phyloP scores from a whole-genome alignment of 2,329 filamentous ascomycete species.

The Pyrenophora graminea region DNA sequence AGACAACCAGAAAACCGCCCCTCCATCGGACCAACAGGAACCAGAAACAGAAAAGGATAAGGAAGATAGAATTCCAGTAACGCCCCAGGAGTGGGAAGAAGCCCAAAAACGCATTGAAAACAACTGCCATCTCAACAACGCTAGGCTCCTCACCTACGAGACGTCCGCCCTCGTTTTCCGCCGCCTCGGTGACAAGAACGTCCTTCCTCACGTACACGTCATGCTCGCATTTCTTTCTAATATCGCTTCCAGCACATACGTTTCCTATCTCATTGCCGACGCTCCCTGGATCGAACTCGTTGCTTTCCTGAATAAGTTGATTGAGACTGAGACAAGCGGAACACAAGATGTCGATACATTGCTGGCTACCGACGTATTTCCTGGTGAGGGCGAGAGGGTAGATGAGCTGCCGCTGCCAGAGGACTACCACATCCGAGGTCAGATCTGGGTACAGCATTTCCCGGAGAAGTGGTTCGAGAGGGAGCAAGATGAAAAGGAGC shows the following conservation, averaged over 20 bases:
- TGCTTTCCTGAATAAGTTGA: constrained; percentile 59
- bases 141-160: constrained; percentile 32
- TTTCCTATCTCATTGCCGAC: constrained; percentile 33
- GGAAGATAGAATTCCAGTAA: background rate
- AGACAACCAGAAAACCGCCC: too few species aligned
- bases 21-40: background rate
- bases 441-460: constrained; percentile 66
- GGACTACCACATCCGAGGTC: constrained; percentile 68
- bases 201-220: constrained; percentile 66
- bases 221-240: constrained; percentile 63
- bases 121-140: background rate
- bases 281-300: constrained; percentile 61
- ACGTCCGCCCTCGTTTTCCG: constrained; percentile 56
- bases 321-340: constrained; percentile 39
- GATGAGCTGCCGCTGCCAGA: constrained; percentile 65
- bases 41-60: background rate
- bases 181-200: constrained; percentile 62
- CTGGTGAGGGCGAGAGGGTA: constrained; percentile 43
- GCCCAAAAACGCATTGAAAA: background rate
- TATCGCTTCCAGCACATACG: constrained; percentile 45
- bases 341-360: constrained; percentile 39
- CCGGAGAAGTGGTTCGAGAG: constrained; percentile 64
- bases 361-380: constrained; percentile 50
- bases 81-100: background rate
- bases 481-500: constrained; percentile 69